Evolutionary conservation across 2,329 filamentous ascomycete species (phyloP).

Genomic region (Fonsecaea pedrosoi): DNA sequence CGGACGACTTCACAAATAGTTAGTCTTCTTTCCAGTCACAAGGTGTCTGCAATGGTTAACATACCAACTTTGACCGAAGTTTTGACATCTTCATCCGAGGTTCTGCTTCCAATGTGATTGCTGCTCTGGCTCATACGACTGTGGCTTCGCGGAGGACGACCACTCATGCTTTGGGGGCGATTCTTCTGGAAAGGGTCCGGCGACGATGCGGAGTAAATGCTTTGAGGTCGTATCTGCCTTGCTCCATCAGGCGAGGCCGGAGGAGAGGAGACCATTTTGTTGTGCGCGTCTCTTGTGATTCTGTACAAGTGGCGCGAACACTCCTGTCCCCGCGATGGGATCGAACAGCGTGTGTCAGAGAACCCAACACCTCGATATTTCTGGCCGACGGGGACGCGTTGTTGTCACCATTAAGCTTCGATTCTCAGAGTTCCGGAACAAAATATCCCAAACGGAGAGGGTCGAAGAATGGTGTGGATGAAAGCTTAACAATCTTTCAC

Average conservation of each 20-base stretch:
- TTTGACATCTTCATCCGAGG: slow-evolving; percentile 86
- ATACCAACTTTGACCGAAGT: slow-evolving; percentile 96
- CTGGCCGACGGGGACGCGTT: slow-evolving; percentile 12
- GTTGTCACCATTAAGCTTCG: slow-evolving; percentile 27
- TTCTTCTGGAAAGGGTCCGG: slow-evolving; percentile 47
- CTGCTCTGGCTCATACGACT: slow-evolving; percentile 80
- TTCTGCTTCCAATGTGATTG: slow-evolving; percentile 74
- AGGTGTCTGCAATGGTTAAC: slow-evolving; percentile 45
- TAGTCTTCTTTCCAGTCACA: slow-evolving; percentile 16
- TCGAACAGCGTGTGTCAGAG: slow-evolving; percentile 19
- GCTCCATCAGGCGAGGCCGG: slow-evolving; percentile 38
- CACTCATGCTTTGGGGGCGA: slow-evolving; percentile 81
- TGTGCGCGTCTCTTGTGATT: slow-evolving; percentile 7
- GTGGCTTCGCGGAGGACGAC: slow-evolving; percentile 76
- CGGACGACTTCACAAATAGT: slow-evolving; percentile 72
- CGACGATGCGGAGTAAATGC: slow-evolving; percentile 37
- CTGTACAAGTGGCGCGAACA: slow-evolving; percentile 8
- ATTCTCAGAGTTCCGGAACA: slow-evolving; percentile 10
- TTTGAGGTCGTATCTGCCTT: slow-evolving; percentile 35
- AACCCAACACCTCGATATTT: slow-evolving; percentile 18
- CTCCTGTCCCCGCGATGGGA: slow-evolving; percentile 7
- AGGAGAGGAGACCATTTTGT: slow-evolving; percentile 37
- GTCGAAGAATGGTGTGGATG: background rate
- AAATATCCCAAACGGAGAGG: background rate
- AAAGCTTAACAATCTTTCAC: slow-evolving; percentile 5